Percentiles rank a stretch among this genome's conserved stretches.
Conservation (phyloP, 768 basidiomycete species). For the Boletus fagicola region DNA sequence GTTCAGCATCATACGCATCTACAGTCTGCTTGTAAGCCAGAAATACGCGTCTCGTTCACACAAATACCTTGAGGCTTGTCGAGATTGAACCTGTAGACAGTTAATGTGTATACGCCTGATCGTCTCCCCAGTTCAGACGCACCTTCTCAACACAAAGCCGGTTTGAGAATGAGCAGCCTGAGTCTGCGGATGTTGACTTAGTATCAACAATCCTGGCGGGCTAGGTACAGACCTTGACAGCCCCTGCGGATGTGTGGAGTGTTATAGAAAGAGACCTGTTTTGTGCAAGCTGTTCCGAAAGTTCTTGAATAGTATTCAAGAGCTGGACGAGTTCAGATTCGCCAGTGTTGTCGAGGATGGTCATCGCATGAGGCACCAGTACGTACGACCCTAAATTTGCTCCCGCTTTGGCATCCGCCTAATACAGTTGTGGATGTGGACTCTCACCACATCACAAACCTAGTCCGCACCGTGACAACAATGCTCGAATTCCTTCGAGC, state of each 20-base stretch:
- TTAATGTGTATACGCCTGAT: not conserved
- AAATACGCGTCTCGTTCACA: not conserved
- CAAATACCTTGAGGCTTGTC: conserved; percentile 78
- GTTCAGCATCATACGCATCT: conserved; percentile 90
- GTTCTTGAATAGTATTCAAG: conserved; percentile 68
- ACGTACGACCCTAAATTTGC: not conserved
- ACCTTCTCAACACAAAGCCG: conserved; percentile 88
- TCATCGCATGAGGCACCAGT: conserved; percentile 37
- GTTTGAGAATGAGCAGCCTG: conserved; percentile 89
- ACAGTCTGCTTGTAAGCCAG: conserved; percentile 10
- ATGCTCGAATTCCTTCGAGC: not conserved
- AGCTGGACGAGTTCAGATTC: conserved; percentile 64
- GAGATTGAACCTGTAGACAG: conserved; percentile 63
- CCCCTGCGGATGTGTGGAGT: conserved; percentile 69
- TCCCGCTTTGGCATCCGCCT: conserved; percentile 9
- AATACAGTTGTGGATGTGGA: conserved; percentile 5
- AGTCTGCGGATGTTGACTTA: conserved; percentile 43
- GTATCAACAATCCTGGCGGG: not conserved
- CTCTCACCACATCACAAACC: not conserved
- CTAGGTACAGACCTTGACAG: conserved; percentile 66
- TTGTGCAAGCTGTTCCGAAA: conserved; percentile 78
- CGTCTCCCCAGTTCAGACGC: conserved; percentile 21
- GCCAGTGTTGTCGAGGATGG: conserved; percentile 49
- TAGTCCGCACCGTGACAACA: conserved; percentile 1
- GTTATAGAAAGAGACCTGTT: conserved; percentile 72